Conservation (phyloP, 805 yeast genomes). For the Candida peoriensis region DNA sequence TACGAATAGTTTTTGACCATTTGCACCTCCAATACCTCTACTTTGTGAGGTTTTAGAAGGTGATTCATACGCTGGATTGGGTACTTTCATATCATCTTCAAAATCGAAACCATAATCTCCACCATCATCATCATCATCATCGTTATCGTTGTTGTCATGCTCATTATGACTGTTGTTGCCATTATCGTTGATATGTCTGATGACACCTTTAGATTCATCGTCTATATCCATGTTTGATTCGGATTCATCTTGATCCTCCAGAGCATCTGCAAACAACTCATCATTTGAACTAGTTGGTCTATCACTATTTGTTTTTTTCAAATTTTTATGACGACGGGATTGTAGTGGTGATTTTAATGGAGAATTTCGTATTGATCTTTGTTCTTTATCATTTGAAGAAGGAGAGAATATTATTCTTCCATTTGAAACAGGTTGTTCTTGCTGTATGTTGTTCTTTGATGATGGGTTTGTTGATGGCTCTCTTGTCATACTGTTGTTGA, state of each 20-base stretch:
- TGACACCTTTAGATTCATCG: constrained; percentile 20
- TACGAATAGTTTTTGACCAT: constrained; percentile 16
- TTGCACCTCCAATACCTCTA: no score
- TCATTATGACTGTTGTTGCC: no score
- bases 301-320: no score
- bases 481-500: no score
- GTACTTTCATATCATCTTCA: constrained; percentile 1
- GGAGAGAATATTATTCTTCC: constrained; percentile 13
- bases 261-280: constrained; percentile 17
- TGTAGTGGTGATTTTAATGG: constrained; percentile 16
- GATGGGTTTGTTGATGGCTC: not conserved
- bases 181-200: constrained; percentile 11
- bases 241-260: constrained; percentile 17
- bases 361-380: constrained; percentile 3
- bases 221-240: constrained; percentile 27
- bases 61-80: not conserved
- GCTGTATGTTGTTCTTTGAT: not conserved
- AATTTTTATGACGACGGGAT: constrained; percentile 10
- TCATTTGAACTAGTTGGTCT: constrained; percentile 12
- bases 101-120: constrained; percentile 3
- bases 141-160: constrained; percentile 10
- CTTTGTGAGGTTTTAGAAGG: not conserved
- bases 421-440: constrained; percentile 5
- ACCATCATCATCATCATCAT: constrained; percentile 12
- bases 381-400: constrained; percentile 12